Percentiles rank a stretch among this genome's conserved stretches.
These are phyloP conservation scores for Pythium chondricola DNA, from an alignment of 352 stramenopile species.

Conservation along the genomic window DNA sequence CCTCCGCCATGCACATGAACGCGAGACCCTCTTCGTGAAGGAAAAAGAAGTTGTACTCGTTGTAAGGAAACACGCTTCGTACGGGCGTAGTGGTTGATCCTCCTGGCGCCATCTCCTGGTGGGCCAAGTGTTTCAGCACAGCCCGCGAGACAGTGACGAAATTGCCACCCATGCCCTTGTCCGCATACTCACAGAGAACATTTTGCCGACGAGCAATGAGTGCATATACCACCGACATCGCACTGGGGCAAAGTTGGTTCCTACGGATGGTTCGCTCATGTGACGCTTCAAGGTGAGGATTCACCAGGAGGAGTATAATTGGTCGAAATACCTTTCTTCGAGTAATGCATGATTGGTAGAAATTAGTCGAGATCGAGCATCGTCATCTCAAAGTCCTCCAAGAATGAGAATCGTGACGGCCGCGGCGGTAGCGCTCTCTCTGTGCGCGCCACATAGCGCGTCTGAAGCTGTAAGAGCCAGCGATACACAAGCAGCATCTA, in stretches of 20 bases:
- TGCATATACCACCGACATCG: constrained; percentile 76
- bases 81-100: background rate
- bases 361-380: constrained; percentile 2
- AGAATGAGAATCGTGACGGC: no score
- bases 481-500: no score
- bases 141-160: constrained; percentile 68
- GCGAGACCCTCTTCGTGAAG: constrained; percentile 61
- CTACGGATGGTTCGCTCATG: no score
- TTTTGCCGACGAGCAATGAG: constrained; percentile 65
- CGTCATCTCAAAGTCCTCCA: no score
- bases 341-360: constrained; percentile 4
- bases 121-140: constrained; percentile 63
- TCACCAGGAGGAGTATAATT: background rate
- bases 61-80: constrained; percentile 72
- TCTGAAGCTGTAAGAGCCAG: no score
- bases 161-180: constrained; percentile 53
- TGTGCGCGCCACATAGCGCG: no score
- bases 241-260: no score
- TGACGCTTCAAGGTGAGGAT: no score
- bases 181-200: constrained; percentile 75
- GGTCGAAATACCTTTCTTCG: constrained; percentile 2
- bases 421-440: background rate
- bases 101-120: constrained; percentile 31
- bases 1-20: constrained; percentile 82
- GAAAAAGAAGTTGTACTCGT: constrained; percentile 82